phyloP scores from a whole-genome alignment of 2,329 filamentous ascomycete species.

The Trichoderma simmonsii region DNA sequence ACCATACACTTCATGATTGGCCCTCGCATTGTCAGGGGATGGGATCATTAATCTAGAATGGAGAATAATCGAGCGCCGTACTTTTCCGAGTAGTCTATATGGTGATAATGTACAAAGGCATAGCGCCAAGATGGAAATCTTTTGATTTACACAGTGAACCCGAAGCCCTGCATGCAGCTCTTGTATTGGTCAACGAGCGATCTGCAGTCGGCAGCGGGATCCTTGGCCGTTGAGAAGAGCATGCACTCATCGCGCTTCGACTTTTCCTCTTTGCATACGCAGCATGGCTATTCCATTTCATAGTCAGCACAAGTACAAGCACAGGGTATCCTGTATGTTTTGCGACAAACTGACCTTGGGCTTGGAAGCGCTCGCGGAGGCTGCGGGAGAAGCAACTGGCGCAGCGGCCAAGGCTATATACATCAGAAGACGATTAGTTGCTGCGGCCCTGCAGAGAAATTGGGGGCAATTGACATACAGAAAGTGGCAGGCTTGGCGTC shows the following conservation, averaged over 20 bases:
- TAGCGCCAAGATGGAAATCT: background rate
- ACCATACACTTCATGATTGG: background rate
- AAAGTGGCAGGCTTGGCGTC: constrained; percentile 31
- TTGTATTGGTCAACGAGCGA: constrained; percentile 81
- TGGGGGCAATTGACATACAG: constrained; percentile 23
- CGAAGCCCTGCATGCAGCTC: constrained; percentile 88
- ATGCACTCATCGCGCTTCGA: constrained; percentile 93
- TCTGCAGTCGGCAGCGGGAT: constrained; percentile 81
- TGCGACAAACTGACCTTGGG: constrained; percentile 38
- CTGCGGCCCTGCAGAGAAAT: background rate
- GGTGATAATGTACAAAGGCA: constrained; percentile 26
- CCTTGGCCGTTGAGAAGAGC: constrained; percentile 85
- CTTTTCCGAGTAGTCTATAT: constrained; percentile 25
- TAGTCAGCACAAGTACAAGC: background rate
- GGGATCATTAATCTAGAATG: background rate
- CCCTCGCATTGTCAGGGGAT: background rate
- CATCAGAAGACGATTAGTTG: constrained; percentile 13
- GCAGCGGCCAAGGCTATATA: constrained; percentile 27
- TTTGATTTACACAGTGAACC: constrained; percentile 64
- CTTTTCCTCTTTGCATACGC: constrained; percentile 96
- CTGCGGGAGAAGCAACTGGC: constrained; percentile 28
- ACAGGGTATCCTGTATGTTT: background rate
- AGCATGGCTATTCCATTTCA: constrained; percentile 72
- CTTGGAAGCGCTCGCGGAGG: constrained; percentile 36
- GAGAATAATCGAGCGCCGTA: constrained; percentile 17